Base-by-base conservation (phyloP, 2,329 filamentous ascomycete genomes). In the Alternaria novae-zelandiae region DNA sequence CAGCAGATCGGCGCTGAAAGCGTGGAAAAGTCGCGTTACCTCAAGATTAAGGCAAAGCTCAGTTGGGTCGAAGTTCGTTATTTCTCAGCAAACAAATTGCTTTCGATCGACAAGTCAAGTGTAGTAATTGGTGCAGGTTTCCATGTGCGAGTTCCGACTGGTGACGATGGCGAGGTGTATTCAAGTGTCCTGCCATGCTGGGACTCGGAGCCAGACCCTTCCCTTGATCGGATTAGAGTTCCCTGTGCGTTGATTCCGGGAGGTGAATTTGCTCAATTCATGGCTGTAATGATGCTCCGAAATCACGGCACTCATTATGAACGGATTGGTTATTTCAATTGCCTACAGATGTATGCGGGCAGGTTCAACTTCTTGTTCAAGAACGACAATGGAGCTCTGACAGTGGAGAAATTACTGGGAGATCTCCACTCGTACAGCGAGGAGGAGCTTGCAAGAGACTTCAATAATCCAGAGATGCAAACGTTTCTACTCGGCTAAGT, bases 1-100 rank as follows among this genome's bases (percentile, higher is more conserved):
- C 36, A 17, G 36, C 15, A 0, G 17, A 0, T 0, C 4, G 36
- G 3, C 1, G 8, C 36, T 0, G 36, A 41, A 6, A 17, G 2
- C 3, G 0, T 41, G 3, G 36, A 41, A 0, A 41, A 6, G 9
- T 11, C 36, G n/a, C 36, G 36, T 1, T 17, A 41, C 5, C 15
- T 41, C 2, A 1, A 17, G n/a, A 17, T 41, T 2, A 41, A 15
- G 15, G n/a, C 36, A 41, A 41, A 41, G 36, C 36, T 41, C n/a
- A 2, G 36, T 41, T 41, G 36, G 36, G 0, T 41, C 15, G 36
- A 41, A 11, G 0, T 17, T 3, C 36, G 36, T 2, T 17, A 41
- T 41, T 17, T 41, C n/a, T 17, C n/a, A 1, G 9, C 36, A 17
- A 17, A 5, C 15, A 8, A 41, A 10, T 5, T 41, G 15, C 32